Evolutionary conservation across 768 basidiomycete species (phyloP).

Genomic region (Collybiopsis luxurians): DNA sequence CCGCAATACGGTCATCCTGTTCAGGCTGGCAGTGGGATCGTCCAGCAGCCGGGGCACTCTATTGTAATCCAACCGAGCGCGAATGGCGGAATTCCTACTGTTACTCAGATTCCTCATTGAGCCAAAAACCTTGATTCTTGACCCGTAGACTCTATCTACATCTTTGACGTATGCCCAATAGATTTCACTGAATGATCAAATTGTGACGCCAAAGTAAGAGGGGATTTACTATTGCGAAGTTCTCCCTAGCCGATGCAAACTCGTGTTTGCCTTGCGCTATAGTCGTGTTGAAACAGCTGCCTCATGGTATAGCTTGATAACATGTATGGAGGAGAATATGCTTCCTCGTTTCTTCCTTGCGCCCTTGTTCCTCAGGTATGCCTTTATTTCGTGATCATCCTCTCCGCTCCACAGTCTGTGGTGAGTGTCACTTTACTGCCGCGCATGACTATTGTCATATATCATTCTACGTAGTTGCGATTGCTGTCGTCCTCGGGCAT

Average conservation of each 20-base stretch:
- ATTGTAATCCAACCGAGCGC: conserved; percentile 66
- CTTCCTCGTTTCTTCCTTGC: conserved; percentile 10
- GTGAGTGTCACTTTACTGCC: conserved; percentile 19
- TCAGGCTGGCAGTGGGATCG: conserved; percentile 35
- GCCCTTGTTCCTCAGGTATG: conserved; percentile 26
- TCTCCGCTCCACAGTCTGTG: conserved; percentile 40
- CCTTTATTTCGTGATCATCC: conserved; percentile 49
- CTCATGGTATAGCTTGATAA: conserved; percentile 20
- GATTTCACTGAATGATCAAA: not conserved
- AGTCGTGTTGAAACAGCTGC: conserved; percentile 14
- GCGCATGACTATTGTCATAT: not conserved
- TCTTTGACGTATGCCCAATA: not conserved
- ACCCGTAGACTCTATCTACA: not conserved
- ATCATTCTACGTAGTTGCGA: conserved; percentile 31
- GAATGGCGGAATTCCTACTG: conserved; percentile 56
- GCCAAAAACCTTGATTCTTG: conserved; percentile 14
- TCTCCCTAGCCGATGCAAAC: not conserved
- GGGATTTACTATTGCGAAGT: no score
- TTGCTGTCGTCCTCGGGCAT: conserved; percentile 49
- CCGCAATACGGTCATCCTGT: conserved; percentile 23
- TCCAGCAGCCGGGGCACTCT: conserved; percentile 57
- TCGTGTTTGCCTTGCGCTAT: conserved; percentile 1
- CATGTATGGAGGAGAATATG: not conserved
- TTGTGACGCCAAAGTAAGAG: not conserved
- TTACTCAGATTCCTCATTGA: conserved; percentile 56